These are phyloP conservation scores for Aphanomyces stellatus DNA, from an alignment of 352 stramenopile species.

Conservation along the genomic window DNA sequence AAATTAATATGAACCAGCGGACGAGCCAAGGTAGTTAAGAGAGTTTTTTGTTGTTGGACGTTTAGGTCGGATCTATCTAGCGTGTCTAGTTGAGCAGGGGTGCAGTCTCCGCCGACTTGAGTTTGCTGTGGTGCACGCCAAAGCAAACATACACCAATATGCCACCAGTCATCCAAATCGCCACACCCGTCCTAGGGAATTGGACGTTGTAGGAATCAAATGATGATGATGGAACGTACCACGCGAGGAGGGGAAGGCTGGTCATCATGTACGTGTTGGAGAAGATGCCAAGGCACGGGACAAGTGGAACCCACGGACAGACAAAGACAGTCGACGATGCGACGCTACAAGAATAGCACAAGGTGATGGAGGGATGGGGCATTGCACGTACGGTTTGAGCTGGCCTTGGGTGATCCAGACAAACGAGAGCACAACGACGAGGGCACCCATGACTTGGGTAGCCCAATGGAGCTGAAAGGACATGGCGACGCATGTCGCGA, in stretches of 20 bases:
- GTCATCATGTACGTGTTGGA: conserved; percentile 64
- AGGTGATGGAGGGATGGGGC: not conserved
- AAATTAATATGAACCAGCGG: no score
- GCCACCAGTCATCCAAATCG: conserved; percentile 55
- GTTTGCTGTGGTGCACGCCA: conserved; percentile 57
- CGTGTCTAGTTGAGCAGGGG: no score
- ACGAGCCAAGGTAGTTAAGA: no score
- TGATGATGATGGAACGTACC: conserved; percentile 26
- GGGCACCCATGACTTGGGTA: conserved; percentile 29
- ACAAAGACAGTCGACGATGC: conserved; percentile 34
- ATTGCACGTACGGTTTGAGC: conserved; percentile 15
- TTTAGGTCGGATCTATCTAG: no score
- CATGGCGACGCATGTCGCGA: conserved; percentile 57
- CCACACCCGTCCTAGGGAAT: conserved; percentile 63
- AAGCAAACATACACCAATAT: conserved; percentile 68
- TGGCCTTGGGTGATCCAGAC: conserved; percentile 6
- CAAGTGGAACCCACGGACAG: conserved; percentile 48
- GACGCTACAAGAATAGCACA: conserved; percentile 3
- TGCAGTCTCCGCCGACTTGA: not conserved
- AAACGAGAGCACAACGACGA: conserved; percentile 37
- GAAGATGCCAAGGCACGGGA: conserved; percentile 49
- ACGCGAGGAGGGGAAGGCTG: conserved; percentile 42
- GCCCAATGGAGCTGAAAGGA: conserved; percentile 37
- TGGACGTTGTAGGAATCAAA: not conserved
- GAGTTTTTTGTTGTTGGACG: not conserved